These are phyloP conservation scores for Lentinula edodes DNA, from an alignment of 768 basidiomycete genomes.

Conservation along the genomic window DNA sequence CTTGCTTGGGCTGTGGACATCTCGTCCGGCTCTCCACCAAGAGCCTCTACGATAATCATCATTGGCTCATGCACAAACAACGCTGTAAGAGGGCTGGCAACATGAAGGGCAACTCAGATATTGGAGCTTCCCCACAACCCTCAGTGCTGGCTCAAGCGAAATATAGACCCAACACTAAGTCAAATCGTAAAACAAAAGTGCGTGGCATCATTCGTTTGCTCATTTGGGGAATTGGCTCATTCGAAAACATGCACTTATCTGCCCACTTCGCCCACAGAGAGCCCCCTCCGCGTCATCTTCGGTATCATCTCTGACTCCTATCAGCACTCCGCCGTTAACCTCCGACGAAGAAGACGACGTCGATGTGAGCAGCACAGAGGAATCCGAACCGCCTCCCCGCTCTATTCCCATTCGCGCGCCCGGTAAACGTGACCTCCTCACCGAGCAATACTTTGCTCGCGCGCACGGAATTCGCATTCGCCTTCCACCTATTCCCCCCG, in stretches of 20 bases:
- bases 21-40: constrained; percentile 64
- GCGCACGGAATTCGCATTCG: constrained; percentile 2
- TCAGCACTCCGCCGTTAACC: constrained; percentile 28
- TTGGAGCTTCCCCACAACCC: not conserved
- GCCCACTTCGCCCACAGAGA: constrained; percentile 5
- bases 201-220: not conserved
- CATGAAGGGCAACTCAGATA: constrained; percentile 14
- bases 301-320: constrained; percentile 23
- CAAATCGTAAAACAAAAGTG: not conserved
- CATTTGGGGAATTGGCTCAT: not conserved
- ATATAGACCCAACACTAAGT: not conserved
- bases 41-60: constrained; percentile 59
- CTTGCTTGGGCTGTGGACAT: constrained; percentile 49
- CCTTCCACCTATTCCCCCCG: not conserved
- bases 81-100: constrained; percentile 44
- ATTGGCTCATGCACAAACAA: constrained; percentile 61
- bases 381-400: constrained; percentile 2
- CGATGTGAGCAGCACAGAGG: constrained; percentile 4
- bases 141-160: not conserved
- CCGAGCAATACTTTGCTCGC: constrained; percentile 26
- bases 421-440: not conserved
- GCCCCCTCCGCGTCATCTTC: constrained; percentile 21
- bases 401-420: constrained; percentile 8
- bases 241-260: not conserved
- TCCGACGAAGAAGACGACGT: constrained; percentile 27